Evolutionary conservation across 345 rosid species (phyloP).

Genomic region (Psidium guajava): DNA sequence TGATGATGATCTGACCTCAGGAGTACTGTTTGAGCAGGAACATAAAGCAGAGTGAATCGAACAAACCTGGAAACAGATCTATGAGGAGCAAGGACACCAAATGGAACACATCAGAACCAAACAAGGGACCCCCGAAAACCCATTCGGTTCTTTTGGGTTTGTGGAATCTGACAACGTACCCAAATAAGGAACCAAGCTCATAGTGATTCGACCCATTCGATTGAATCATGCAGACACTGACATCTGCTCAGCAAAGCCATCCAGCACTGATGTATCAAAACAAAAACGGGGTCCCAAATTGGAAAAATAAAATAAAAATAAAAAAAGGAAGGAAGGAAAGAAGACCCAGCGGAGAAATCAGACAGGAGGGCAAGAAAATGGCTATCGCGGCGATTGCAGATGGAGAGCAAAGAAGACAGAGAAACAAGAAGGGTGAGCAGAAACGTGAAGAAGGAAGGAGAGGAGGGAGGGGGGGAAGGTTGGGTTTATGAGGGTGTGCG

Average conservation of each 20-base stretch:
- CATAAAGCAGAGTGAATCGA: slow-evolving; percentile 41
- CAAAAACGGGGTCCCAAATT: neutral
- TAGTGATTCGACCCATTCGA: slow-evolving; percentile 31
- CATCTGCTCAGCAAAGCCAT: neutral
- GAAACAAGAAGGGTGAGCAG: neutral
- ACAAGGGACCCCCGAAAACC: slow-evolving; percentile 19
- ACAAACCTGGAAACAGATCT: slow-evolving; percentile 58
- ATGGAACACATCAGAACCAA: slow-evolving; percentile 57
- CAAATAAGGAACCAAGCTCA: slow-evolving; percentile 28
- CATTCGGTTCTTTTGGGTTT: slow-evolving; percentile 19
- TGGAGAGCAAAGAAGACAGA: neutral
- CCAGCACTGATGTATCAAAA: neutral
- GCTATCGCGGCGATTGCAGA: neutral
- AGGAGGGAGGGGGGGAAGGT: neutral
- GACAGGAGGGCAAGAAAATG: neutral
- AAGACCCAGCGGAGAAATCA: neutral
- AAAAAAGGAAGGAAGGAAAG: neutral
- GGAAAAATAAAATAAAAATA: neutral
- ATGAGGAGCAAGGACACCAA: slow-evolving; percentile 27
- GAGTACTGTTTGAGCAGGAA: slow-evolving; percentile 18
- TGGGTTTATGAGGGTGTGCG: neutral
- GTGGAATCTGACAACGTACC: slow-evolving; percentile 59
- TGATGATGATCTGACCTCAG: slow-evolving; percentile 64
- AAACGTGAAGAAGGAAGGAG: neutral
- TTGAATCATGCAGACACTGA: slow-evolving; percentile 23